These are phyloP conservation scores for Ustilago curta DNA, from an alignment of 1,284 basidiomycete genomes.

Conservation along the genomic window DNA sequence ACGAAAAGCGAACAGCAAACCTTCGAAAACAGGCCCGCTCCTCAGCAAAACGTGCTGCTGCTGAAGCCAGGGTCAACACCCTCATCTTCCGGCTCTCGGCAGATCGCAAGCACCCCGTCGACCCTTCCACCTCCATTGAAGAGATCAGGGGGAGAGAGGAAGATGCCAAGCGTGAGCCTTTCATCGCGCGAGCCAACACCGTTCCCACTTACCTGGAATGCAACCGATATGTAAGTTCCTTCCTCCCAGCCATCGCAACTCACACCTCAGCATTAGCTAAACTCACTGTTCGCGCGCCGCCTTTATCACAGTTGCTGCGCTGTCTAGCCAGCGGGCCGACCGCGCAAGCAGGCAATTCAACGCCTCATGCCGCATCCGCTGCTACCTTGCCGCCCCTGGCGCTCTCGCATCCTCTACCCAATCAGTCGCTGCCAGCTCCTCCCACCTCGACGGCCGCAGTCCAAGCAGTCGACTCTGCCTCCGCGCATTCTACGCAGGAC, in stretches of 20 bases:
- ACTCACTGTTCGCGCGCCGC: neutral
- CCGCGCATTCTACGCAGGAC: slow-evolving; percentile 14
- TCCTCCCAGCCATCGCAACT: too few species aligned
- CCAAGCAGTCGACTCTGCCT: slow-evolving; percentile 12
- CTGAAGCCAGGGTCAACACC: slow-evolving; percentile 37
- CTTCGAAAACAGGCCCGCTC: slow-evolving; percentile 15
- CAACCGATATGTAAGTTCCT: slow-evolving; percentile 77
- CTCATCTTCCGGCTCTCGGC: slow-evolving; percentile 43
- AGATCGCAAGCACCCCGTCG: slow-evolving; percentile 41
- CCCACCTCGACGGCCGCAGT: slow-evolving; percentile 1
- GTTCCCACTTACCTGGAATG: slow-evolving; percentile 83
- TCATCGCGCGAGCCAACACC: slow-evolving; percentile 84
- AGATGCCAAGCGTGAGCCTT: slow-evolving; percentile 71
- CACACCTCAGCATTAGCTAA: neutral
- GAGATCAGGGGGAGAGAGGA: slow-evolving; percentile 42
- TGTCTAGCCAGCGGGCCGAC: slow-evolving; percentile 16
- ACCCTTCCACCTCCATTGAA: slow-evolving; percentile 32
- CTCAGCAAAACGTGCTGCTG: slow-evolving; percentile 24
- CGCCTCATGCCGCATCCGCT: slow-evolving; percentile 7
- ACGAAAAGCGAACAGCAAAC: slow-evolving; percentile 2
- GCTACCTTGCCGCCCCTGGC: slow-evolving; percentile 14
- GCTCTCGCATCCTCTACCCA: slow-evolving; percentile 47
- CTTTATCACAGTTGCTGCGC: slow-evolving; percentile 31
- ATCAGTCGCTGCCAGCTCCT: slow-evolving; percentile 30
- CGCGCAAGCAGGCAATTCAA: slow-evolving; percentile 23